Base-by-base conservation (phyloP, 1,139 yeast genomes). In the Hansenula anomala region DNA sequence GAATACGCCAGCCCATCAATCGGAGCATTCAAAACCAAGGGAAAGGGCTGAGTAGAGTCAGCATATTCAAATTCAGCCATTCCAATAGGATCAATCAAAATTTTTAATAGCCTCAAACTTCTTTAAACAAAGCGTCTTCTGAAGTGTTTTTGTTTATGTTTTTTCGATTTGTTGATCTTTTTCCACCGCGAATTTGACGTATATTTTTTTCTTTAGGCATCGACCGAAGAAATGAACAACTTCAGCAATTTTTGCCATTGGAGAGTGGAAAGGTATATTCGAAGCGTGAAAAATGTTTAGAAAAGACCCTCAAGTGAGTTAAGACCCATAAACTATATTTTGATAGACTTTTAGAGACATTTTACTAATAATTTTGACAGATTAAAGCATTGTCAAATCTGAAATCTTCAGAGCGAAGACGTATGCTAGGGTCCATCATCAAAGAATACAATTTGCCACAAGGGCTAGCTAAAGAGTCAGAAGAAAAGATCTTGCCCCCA, bases 401-500 rank as follows among this genome's bases (percentile, higher is more conserved):
- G 45, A 89, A 89, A 60, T 76, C 87, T 12, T 84, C 95, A 0
- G 97, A 89, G 46, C 66, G 95, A 36, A 73, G 89, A 52, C 77
- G 74, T 49, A 62, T 87, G 28, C 64, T 80, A 12, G 58, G 64
- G 11, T 55, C 62, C 11, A 69, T 83, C 31, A 68, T 79, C 47
- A 54, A 60, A n/a, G 56, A 56, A 16, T 80, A 71, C 50, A 55
- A 54, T 2, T 49, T 81, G 1, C 73, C 76, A 36, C 64, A 63
- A 0, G 59, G 61, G 36, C 56, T 78, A 17, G 52, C 73, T 4
- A 66, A 71, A 39, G 78, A 73, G 25, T 60, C 64, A 2, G 75
- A 77, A 36, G 63, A 66, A 26, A 54, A 56, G 13, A 56, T 87
- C 17, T 58, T 84, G 8, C 95, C 96, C 1, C 52, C 71, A 7